A percentile compares a stretch with the other conserved stretches of the same genome.
phyloP scores from a whole-genome alignment of 441 rosid genomes.

The Sinapis alba region DNA sequence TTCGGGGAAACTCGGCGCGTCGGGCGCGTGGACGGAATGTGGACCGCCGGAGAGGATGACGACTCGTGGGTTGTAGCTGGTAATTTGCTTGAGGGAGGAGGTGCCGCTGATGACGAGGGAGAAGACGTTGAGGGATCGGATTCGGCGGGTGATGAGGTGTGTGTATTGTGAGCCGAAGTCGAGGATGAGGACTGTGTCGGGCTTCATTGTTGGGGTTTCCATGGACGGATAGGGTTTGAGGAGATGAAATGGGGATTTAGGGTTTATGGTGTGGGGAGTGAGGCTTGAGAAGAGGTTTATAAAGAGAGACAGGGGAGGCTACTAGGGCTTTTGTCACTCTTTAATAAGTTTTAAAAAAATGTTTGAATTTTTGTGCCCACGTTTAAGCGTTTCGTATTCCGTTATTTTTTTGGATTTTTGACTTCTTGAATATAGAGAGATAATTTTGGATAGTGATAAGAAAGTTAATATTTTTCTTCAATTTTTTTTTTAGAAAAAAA shows the following conservation, averaged over 20 bases:
- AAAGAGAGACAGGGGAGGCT: too few relatives aligned
- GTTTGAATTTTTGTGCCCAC: too few relatives aligned
- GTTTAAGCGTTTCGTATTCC: too few relatives aligned
- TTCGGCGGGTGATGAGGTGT: constrained; percentile 87
- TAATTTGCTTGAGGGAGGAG: constrained; percentile 62
- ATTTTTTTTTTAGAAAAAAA: too few relatives aligned
- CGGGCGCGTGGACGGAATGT: constrained; percentile 73
- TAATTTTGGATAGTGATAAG: too few relatives aligned
- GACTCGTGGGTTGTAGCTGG: constrained; percentile 63
- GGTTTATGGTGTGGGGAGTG: neutral
- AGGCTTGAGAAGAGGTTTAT: neutral
- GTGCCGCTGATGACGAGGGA: constrained; percentile 90
- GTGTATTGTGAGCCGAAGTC: constrained; percentile 95
- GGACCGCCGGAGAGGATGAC: constrained; percentile 97
- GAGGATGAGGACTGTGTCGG: constrained; percentile 78
- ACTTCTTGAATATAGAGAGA: too few relatives aligned
- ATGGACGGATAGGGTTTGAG: constrained; percentile 31
- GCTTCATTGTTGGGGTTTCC: constrained; percentile 51
- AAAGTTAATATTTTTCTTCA: too few relatives aligned
- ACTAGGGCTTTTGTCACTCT: too few relatives aligned
- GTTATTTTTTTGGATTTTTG: too few relatives aligned
- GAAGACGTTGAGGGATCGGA: constrained; percentile 75
- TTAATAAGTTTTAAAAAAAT: too few relatives aligned
- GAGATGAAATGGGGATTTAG: neutral
- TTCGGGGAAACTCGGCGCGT: constrained; percentile 66